Percentiles rank a stretch among this genome's conserved stretches.
Evolutionary conservation across 768 basidiomycete species (phyloP).

Genomic region (Pisolithus marmoratus): DNA sequence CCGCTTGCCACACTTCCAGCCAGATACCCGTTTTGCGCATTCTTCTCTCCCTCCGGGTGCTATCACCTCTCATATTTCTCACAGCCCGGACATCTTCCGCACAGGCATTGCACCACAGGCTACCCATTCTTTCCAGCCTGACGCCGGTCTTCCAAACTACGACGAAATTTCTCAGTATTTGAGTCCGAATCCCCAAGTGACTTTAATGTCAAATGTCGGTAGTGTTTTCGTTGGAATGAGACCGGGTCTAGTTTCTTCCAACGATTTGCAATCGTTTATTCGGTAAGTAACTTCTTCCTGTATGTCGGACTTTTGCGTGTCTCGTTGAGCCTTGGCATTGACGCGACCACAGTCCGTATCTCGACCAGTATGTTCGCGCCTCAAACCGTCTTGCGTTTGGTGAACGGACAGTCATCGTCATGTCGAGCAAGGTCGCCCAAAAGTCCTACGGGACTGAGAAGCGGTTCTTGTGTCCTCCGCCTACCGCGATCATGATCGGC

Average conservation of each 20-base stretch:
- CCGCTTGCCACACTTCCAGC: constrained; percentile 48
- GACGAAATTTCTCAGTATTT: constrained; percentile 59
- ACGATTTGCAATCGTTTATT: constrained; percentile 76
- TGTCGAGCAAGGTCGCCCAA: constrained; percentile 97
- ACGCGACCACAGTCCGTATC: constrained; percentile 50
- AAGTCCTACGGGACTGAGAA: constrained; percentile 97
- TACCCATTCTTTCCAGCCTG: constrained; percentile 55
- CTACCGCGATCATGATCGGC: constrained; percentile 90
- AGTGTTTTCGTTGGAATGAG: constrained; percentile 61
- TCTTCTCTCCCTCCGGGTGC: constrained; percentile 32
- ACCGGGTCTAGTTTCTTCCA: constrained; percentile 56
- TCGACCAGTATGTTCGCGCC: constrained; percentile 81
- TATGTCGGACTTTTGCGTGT: constrained; percentile 9
- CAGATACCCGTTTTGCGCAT: constrained; percentile 50
- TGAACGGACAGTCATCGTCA: constrained; percentile 90
- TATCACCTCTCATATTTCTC: constrained; percentile 47
- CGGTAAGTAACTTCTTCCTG: constrained; percentile 39
- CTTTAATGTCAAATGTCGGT: constrained; percentile 58
- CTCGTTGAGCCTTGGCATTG: constrained; percentile 10
- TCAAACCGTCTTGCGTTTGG: constrained; percentile 85
- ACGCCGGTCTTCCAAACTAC: constrained; percentile 45
- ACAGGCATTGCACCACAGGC: constrained; percentile 63
- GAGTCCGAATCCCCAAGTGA: constrained; percentile 44
- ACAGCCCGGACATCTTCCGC: constrained; percentile 52
- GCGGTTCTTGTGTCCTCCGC: constrained; percentile 90